Percentiles rank a stretch among this genome's conserved stretches.
phyloP scores from a whole-genome alignment of 1,139 yeast genomes.

The Diutina rugosa region DNA sequence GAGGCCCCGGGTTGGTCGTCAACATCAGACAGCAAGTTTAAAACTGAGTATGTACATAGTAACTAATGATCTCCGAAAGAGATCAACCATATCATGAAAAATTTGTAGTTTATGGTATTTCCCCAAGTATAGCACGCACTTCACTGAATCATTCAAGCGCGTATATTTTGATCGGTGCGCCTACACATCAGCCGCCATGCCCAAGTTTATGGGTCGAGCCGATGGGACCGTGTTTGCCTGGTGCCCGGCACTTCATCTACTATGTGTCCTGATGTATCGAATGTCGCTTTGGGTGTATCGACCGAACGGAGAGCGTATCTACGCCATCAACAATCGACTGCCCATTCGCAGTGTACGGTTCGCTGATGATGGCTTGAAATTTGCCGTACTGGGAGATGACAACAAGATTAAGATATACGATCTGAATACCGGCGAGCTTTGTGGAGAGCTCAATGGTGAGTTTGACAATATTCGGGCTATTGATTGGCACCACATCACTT shows the following conservation, averaged over 20 bases:
- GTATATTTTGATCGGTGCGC: neutral
- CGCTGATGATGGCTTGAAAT: constrained; percentile 23
- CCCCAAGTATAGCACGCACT: neutral
- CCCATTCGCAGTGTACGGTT: constrained; percentile 21
- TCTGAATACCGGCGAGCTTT: constrained; percentile 32
- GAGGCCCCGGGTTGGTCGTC: constrained; percentile 73
- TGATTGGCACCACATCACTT: constrained; percentile 3
- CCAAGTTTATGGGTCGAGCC: constrained; percentile 21
- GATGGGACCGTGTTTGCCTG: constrained; percentile 32
- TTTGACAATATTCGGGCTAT: constrained; percentile 9
- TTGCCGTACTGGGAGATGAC: constrained; percentile 35
- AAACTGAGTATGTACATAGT: constrained; percentile 6
- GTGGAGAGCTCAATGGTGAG: constrained; percentile 10
- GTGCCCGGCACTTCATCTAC: constrained; percentile 45
- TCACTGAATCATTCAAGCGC: neutral
- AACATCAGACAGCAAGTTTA: constrained; percentile 16
- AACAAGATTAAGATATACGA: constrained; percentile 33
- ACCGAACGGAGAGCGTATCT: constrained; percentile 42
- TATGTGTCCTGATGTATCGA: constrained; percentile 35
- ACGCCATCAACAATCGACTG: constrained; percentile 29
- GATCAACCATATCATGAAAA: neutral
- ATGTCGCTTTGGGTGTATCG: constrained; percentile 41
- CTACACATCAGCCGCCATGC: neutral
- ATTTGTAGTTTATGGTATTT: neutral
- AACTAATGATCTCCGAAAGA: neutral